Evolutionary conservation across 225 moss, liverwort and hornwort genomes (phyloP), one percentile per base, ranked within the genome.

Genomic region (Ulota crispa): DNA sequence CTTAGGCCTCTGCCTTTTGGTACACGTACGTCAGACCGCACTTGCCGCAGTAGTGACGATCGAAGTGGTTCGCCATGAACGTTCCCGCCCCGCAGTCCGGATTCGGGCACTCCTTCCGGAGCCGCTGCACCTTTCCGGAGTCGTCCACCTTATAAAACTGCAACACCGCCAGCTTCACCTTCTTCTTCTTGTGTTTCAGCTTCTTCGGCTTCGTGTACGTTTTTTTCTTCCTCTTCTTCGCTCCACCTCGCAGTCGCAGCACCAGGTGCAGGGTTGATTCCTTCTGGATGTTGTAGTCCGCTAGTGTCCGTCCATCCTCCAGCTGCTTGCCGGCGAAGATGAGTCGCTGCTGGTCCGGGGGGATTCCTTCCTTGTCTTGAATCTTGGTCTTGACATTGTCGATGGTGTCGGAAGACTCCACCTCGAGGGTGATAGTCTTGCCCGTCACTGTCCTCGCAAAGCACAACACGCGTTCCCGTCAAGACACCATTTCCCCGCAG

Each of bases 341-440:
- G 56, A 90, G 64, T 15, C 89, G 83, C 87, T 89, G 87, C 85
- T 89, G 89, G 76, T 89, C 89, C 0, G 89, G 87, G 30, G 89
- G 87, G 15, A 89, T 89, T 1, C 87, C 89, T 59, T 89, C 89
- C 85, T 89, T 89, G 34, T 89, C 89, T 47, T 89, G 89, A 13
- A 90, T 88, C 78, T 90, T 90, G 3, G 84, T 86, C 86, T 90
- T 90, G 72, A 90, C 90, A 86, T 88, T 88, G 70, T 90, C 90
- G 77, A 90, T 90, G 0, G 90, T 90, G n/a, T 90, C 90, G 4
- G 90, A 88, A 39, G 92, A 92, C 88, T 94, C 92, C 86, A 94
- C 93, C 90, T 94, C 93, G 0, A 94, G 89, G 90, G 93, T 94
- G 89, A 94, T 94, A 70, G 93, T 94, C 92, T 94, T 94, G 77